A percentile compares a stretch with the other conserved stretches of the same genome.
Evolutionary conservation across 2,329 filamentous ascomycete genomes (phyloP).

Genomic region (Arthrocladium fulminans): DNA sequence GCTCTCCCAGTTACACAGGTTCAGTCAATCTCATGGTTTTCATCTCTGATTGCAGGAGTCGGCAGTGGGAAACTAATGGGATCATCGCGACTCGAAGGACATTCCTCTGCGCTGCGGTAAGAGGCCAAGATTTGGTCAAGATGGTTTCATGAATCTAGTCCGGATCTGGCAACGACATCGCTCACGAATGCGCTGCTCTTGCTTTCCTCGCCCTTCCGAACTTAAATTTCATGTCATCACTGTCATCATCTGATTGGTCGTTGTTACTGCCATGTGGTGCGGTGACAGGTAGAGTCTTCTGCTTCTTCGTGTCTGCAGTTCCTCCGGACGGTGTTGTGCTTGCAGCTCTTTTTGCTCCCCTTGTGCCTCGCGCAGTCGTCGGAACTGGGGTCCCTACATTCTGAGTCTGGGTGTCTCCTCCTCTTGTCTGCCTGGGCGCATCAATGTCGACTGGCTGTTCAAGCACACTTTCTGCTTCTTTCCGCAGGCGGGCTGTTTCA

Average conservation of each 20-base stretch:
- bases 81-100: too few relatives aligned
- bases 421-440: conserved; percentile 21
- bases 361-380: conserved; percentile 3
- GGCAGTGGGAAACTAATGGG: too few relatives aligned
- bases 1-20: too few relatives aligned
- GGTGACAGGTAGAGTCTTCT: conserved; percentile 26
- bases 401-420: conserved; percentile 10
- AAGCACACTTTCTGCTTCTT: conserved; percentile 20
- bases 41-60: too few relatives aligned
- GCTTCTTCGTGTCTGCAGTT: conserved; percentile 16
- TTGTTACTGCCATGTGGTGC: conserved; percentile 22
- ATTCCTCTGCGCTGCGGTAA: too few relatives aligned
- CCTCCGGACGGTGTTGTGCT: not conserved
- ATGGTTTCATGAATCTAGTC: too few relatives aligned
- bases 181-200: not conserved
- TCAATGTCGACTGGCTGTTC: conserved; percentile 21
- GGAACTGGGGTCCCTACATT: conserved; percentile 13
- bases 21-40: too few relatives aligned
- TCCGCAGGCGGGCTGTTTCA: conserved; percentile 14
- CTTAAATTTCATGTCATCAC: conserved; percentile 50
- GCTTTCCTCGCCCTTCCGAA: conserved; percentile 40
- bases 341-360: conserved; percentile 12
- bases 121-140: too few relatives aligned
- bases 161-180: too few relatives aligned
- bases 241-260: conserved; percentile 42